These are phyloP conservation scores for Phytophthora agathidicida DNA, from an alignment of 352 stramenopile genomes.

Conservation along the genomic window DNA sequence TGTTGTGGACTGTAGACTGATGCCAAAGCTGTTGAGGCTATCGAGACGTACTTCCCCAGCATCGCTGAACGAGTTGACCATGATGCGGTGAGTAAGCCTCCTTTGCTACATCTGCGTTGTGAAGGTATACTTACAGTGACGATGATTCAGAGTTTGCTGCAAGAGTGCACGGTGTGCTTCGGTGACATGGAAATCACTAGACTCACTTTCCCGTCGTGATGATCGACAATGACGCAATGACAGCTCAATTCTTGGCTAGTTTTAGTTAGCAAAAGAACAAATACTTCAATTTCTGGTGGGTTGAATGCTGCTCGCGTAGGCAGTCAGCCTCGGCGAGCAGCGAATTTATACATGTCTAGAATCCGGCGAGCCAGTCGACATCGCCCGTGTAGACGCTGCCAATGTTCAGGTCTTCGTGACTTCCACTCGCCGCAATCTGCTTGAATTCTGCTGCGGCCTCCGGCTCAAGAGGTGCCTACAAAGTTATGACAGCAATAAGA, in stretches of 20 bases:
- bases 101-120: background rate
- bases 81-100: constrained; percentile 35
- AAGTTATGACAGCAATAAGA: background rate
- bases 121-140: background rate
- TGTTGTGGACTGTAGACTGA: constrained; percentile 44
- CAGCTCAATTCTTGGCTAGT: background rate
- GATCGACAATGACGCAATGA: background rate
- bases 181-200: constrained; percentile 46
- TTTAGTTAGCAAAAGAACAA: constrained; percentile 31
- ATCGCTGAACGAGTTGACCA: constrained; percentile 55
- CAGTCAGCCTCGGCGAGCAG: constrained; percentile 5
- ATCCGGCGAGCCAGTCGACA: constrained; percentile 76
- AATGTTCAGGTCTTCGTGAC: constrained; percentile 69
- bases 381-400: constrained; percentile 74
- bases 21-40: constrained; percentile 54
- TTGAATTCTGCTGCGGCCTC: constrained; percentile 76
- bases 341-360: constrained; percentile 51
- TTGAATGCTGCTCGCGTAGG: constrained; percentile 5
- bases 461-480: constrained; percentile 74
- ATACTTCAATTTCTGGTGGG: constrained; percentile 34
- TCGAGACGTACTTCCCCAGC: constrained; percentile 67
- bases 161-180: constrained; percentile 56
- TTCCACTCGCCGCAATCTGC: constrained; percentile 62
- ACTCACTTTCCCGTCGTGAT: constrained; percentile 28
- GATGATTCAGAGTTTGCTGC: constrained; percentile 30